phyloP scores from a whole-genome alignment of 2,329 filamentous ascomycete genomes.

The Ceratocystis cacaofunesta region DNA sequence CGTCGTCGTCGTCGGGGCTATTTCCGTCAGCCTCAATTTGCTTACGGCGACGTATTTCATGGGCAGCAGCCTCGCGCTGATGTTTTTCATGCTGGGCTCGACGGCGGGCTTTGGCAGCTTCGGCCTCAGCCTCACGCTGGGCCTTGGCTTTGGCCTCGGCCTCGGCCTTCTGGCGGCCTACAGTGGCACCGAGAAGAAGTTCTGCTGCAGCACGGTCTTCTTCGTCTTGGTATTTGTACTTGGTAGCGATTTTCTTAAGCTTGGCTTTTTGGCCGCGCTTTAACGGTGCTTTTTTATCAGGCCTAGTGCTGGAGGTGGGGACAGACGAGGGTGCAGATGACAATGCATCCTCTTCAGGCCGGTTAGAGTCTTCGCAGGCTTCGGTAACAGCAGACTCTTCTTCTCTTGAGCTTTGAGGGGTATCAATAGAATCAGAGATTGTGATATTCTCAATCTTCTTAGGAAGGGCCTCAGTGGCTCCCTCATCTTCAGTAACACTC shows the following conservation, averaged over 20 bases:
- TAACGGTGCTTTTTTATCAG: slow-evolving; percentile 31
- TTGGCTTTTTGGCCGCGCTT: slow-evolving; percentile 70
- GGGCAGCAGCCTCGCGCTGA: slow-evolving; percentile 59
- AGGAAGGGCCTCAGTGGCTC: neutral
- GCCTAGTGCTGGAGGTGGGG: slow-evolving; percentile 20
- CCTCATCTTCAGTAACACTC: neutral
- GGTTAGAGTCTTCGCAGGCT: slow-evolving; percentile 11
- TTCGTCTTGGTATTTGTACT: slow-evolving; percentile 89
- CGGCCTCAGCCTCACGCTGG: slow-evolving; percentile 48
- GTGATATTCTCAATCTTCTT: neutral
- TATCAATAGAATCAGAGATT: neutral
- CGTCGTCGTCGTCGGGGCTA: slow-evolving; percentile 38
- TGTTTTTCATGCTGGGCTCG: slow-evolving; percentile 65
- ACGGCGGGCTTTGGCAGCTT: slow-evolving; percentile 58
- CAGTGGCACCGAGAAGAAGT: slow-evolving; percentile 64
- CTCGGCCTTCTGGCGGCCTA: slow-evolving; percentile 51
- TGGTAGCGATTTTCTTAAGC: slow-evolving; percentile 71
- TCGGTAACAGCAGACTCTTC: slow-evolving; percentile 1
- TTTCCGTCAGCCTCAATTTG: slow-evolving; percentile 28
- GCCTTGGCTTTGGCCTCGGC: slow-evolving; percentile 54
- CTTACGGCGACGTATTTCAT: slow-evolving; percentile 52
- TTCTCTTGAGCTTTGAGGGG: neutral
- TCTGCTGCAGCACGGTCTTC: slow-evolving; percentile 78
- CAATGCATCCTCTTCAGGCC: slow-evolving; percentile 16
- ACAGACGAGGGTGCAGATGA: slow-evolving; percentile 15